A percentile compares a stretch with the other conserved stretches of the same genome.
Conservation (phyloP, 2,329 filamentous ascomycete species). For the Tolypocladium inflatum region DNA sequence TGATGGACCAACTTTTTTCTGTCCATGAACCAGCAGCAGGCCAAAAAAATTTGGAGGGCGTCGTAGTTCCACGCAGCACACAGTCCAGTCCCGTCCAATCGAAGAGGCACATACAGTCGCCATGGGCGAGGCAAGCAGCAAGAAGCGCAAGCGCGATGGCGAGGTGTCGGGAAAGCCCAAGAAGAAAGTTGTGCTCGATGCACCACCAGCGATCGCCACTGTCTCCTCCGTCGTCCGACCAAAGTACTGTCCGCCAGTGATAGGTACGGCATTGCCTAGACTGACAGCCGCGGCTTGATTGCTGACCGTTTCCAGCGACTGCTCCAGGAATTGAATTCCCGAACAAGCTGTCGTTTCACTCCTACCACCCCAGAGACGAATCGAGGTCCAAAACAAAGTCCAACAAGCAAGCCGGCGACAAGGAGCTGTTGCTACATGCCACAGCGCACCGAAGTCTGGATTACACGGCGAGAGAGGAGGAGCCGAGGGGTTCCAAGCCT, state of each 20-base stretch:
- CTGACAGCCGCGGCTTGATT: background rate
- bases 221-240: conserved; percentile 36
- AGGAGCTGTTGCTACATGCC: conserved; percentile 49
- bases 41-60: conserved; percentile 18
- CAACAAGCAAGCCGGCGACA: conserved; percentile 27
- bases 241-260: conserved; percentile 39
- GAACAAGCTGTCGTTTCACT: conserved; percentile 31
- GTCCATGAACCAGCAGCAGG: conserved; percentile 6
- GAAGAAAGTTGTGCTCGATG: conserved; percentile 42
- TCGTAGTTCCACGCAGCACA: conserved; percentile 7
- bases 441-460: conserved; percentile 46
- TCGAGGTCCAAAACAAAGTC: conserved; percentile 24
- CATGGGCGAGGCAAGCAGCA: conserved; percentile 31
- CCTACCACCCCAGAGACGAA: conserved; percentile 33
- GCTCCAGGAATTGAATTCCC: conserved; percentile 27
- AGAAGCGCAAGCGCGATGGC: conserved; percentile 45
- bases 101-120: background rate
- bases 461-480: conserved; percentile 47
- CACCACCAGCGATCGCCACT: conserved; percentile 27
- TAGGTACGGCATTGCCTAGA: conserved; percentile 30
- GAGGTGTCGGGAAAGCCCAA: conserved; percentile 31
- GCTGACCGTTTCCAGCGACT: conserved; percentile 19
- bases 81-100: background rate
- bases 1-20: conserved; percentile 12
- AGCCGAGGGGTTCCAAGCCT: conserved; percentile 17